A percentile compares a stretch with the other conserved stretches of the same genome.
Evolutionary conservation across 2,329 filamentous ascomycete species (phyloP).

Genomic region (Verticillium klebahnii): DNA sequence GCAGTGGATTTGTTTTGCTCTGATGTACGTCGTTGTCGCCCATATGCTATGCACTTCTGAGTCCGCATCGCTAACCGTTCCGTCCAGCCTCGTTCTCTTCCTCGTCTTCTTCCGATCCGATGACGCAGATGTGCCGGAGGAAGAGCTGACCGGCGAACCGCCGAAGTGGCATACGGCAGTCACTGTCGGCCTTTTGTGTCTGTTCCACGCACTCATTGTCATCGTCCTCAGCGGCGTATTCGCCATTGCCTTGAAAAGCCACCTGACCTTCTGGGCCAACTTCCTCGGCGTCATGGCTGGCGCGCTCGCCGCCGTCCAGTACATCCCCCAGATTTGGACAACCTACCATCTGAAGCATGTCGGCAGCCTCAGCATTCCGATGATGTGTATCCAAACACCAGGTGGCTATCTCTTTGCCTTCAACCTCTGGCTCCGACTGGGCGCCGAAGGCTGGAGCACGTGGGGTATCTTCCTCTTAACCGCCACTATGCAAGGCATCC

Average conservation of each 20-base stretch:
- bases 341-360: constrained; percentile 83
- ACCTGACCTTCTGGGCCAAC: constrained; percentile 78
- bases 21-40: constrained; percentile 62
- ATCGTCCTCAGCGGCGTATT: constrained; percentile 67
- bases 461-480: constrained; percentile 92
- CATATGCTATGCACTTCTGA: neutral
- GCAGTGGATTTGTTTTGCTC: constrained; percentile 87
- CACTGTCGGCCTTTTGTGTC: constrained; percentile 64
- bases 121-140: constrained; percentile 44
- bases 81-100: constrained; percentile 77
- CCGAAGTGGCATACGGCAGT: constrained; percentile 77
- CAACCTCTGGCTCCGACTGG: constrained; percentile 76
- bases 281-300: constrained; percentile 76
- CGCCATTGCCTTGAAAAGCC: constrained; percentile 54
- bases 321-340: constrained; percentile 91
- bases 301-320: constrained; percentile 78
- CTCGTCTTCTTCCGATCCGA: constrained; percentile 84
- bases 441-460: constrained; percentile 83
- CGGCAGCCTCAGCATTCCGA: constrained; percentile 87
- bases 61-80: constrained; percentile 1
- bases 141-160: constrained; percentile 43
- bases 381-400: constrained; percentile 98
- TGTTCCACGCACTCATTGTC: constrained; percentile 70
- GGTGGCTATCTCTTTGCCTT: constrained; percentile 86
- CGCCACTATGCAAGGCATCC: constrained; percentile 74